These are phyloP conservation scores for Lactifluus echinatus DNA, from an alignment of 768 basidiomycete species.

Conservation along the genomic window DNA sequence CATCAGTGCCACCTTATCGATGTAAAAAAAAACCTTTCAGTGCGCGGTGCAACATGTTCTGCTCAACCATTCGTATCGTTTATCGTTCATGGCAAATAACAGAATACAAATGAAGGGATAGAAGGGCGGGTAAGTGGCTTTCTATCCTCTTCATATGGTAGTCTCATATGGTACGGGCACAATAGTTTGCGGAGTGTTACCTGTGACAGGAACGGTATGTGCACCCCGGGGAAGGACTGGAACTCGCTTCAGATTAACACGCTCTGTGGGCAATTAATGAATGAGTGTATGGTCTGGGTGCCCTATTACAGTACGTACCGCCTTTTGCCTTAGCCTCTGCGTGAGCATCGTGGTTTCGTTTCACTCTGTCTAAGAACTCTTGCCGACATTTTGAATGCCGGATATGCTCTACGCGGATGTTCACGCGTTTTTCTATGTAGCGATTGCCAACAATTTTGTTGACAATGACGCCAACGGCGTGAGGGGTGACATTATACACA, in stretches of 20 bases:
- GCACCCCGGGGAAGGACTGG: constrained; percentile 78
- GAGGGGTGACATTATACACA: constrained; percentile 95
- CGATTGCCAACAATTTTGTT: constrained; percentile 99
- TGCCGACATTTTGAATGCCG: constrained; percentile 95
- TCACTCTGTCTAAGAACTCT: constrained; percentile 95
- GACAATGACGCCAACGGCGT: constrained; percentile 92
- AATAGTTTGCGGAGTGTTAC: constrained; percentile 89
- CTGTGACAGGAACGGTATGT: constrained; percentile 56
- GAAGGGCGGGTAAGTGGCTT: background rate
- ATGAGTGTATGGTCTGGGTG: background rate
- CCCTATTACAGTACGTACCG: constrained; percentile 42
- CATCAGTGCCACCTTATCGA: background rate
- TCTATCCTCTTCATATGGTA: constrained; percentile 58
- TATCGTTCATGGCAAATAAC: constrained; percentile 5
- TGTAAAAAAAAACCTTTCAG: background rate
- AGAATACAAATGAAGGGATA: background rate
- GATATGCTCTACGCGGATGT: constrained; percentile 94
- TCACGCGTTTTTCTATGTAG: constrained; percentile 99
- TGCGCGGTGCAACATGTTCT: background rate
- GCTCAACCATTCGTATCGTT: background rate
- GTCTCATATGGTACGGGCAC: constrained; percentile 92
- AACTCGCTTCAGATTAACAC: constrained; percentile 76
- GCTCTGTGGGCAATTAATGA: constrained; percentile 40
- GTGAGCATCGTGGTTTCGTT: constrained; percentile 80
- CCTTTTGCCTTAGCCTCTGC: constrained; percentile 85